Evolutionary conservation across 140 eudicot species (phyloP).

Genomic region (Cichorium intybus): DNA sequence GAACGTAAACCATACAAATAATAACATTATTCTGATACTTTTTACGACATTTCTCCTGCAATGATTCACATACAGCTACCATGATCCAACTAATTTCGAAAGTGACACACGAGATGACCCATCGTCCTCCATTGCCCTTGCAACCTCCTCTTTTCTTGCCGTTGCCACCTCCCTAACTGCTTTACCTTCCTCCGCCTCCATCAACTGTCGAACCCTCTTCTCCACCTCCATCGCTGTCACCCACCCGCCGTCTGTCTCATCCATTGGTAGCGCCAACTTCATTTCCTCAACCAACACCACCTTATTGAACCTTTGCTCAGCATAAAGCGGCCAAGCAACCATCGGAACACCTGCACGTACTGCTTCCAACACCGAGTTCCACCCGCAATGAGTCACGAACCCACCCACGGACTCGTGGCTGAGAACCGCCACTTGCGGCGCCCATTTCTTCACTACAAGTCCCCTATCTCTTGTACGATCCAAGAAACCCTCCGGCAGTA

Average conservation of each 20-base stretch:
- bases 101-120: constrained; percentile 48
- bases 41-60: neutral
- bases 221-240: constrained; percentile 51
- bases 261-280: constrained; percentile 44
- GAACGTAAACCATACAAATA: neutral
- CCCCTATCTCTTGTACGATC: constrained; percentile 49
- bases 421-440: constrained; percentile 45
- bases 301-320: constrained; percentile 53
- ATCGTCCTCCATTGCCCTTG: constrained; percentile 21
- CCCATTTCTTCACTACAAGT: constrained; percentile 44
- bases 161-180: constrained; percentile 31
- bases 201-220: constrained; percentile 47
- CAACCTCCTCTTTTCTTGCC: constrained; percentile 34
- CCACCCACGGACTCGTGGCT: constrained; percentile 58
- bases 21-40: neutral
- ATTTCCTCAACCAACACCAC: constrained; percentile 52
- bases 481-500: constrained; percentile 59
- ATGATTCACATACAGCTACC: neutral
- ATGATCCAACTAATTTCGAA: constrained; percentile 18
- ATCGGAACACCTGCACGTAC: constrained; percentile 56
- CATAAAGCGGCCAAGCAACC: constrained; percentile 65
- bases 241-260: constrained; percentile 23
- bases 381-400: constrained; percentile 68
- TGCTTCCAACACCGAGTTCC: constrained; percentile 69
- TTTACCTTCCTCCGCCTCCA: constrained; percentile 38